Evolutionary conservation across 805 yeast species (phyloP).

Genomic region (Candida michaelii): DNA sequence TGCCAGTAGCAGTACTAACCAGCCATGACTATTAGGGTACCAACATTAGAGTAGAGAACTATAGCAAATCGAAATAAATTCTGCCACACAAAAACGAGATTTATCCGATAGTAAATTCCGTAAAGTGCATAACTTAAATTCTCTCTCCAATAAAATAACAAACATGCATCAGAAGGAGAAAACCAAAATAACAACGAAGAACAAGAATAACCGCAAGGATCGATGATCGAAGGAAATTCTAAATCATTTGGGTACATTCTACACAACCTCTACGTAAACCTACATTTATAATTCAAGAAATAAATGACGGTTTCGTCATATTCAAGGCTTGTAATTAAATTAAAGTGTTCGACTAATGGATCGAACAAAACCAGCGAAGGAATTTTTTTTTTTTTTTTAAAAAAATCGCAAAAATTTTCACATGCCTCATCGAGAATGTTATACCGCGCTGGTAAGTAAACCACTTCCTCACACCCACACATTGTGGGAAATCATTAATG

Average conservation of each 20-base stretch:
- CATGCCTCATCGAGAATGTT: conserved; percentile 1
- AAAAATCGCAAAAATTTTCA: background rate
- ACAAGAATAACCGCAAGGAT: background rate
- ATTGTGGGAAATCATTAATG: background rate
- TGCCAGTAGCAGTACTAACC: too few species aligned
- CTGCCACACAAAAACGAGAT: too few species aligned
- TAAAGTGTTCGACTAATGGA: background rate
- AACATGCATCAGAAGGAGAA: background rate
- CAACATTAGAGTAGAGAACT: too few species aligned
- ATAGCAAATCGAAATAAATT: too few species aligned
- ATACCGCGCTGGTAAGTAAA: too few species aligned
- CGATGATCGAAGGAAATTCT: too few species aligned
- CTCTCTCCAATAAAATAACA: background rate
- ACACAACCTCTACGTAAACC: too few species aligned
- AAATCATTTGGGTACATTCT: too few species aligned
- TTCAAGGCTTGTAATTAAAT: background rate
- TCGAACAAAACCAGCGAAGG: conserved; percentile 5
- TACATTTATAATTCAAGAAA: background rate
- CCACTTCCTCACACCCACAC: background rate
- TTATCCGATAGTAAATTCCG: background rate
- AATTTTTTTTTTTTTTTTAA: too few species aligned
- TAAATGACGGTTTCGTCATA: background rate
- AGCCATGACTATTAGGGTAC: too few species aligned
- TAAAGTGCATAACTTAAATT: background rate
- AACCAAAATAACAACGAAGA: background rate